Conservation (phyloP, 2,329 filamentous ascomycete genomes). For the Fusarium sp. region DNA sequence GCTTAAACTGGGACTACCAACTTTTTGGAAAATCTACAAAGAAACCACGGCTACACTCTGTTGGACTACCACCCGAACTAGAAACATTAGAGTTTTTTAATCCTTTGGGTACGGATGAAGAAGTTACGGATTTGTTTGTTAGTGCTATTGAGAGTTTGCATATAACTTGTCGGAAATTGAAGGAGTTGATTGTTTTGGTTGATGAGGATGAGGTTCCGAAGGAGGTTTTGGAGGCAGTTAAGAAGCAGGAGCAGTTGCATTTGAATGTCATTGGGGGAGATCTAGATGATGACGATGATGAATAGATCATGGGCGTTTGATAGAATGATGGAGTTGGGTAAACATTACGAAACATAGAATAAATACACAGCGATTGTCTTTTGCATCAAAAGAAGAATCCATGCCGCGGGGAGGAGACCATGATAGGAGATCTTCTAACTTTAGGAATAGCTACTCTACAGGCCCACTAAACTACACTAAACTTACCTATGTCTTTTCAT, state of each 20-base stretch:
- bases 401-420: too few relatives aligned
- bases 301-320: neutral
- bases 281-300: neutral
- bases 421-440: too few relatives aligned
- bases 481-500: neutral
- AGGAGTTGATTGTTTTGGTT: slow-evolving; percentile 50
- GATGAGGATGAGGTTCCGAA: slow-evolving; percentile 48
- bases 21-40: slow-evolving; percentile 57
- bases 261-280: slow-evolving; percentile 47
- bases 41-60: slow-evolving; percentile 57
- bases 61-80: slow-evolving; percentile 57
- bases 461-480: neutral
- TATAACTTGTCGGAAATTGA: slow-evolving; percentile 51
- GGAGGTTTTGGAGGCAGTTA: slow-evolving; percentile 50
- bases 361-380: neutral
- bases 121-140: slow-evolving; percentile 57
- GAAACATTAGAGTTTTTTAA: slow-evolving; percentile 59
- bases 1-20: slow-evolving; percentile 59
- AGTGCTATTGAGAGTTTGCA: slow-evolving; percentile 52
- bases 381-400: neutral
- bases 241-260: slow-evolving; percentile 43
- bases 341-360: neutral
- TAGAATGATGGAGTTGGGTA: neutral
- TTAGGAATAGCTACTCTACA: too few relatives aligned
- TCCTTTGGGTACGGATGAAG: slow-evolving; percentile 57